These are phyloP conservation scores for Nepenthes mirabilis DNA, from an alignment of 148 eudicot genomes.

Conservation along the genomic window DNA sequence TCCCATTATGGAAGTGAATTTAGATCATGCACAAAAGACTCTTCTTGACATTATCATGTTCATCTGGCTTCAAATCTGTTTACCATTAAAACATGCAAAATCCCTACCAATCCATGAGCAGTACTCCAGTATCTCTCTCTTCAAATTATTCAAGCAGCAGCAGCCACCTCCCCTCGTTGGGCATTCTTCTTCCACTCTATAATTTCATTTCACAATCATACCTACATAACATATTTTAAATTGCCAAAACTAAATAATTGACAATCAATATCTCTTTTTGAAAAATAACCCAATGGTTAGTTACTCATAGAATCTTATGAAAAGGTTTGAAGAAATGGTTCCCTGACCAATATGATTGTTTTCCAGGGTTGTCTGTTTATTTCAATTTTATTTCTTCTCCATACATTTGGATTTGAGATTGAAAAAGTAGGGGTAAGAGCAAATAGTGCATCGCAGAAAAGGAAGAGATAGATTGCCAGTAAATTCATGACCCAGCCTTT, in stretches of 20 bases:
- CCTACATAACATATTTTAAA: constrained; percentile 13
- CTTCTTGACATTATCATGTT: constrained; percentile 33
- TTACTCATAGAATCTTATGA: constrained; percentile 14
- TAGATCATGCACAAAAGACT: constrained; percentile 48
- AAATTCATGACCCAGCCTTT: too few relatives aligned
- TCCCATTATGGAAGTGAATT: constrained; percentile 30
- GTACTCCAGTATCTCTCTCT: constrained; percentile 46
- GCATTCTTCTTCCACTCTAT: constrained; percentile 34
- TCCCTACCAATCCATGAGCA: constrained; percentile 63
- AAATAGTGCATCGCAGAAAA: too few relatives aligned
- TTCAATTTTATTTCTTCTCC: too few relatives aligned
- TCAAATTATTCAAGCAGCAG: constrained; percentile 49
- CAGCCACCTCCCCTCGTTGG: constrained; percentile 27
- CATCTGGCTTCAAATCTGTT: constrained; percentile 30
- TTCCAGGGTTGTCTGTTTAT: too few relatives aligned
- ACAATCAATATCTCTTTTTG: too few relatives aligned
- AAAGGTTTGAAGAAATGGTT: constrained; percentile 23
- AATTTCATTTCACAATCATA: constrained; percentile 21
- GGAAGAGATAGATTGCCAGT: too few relatives aligned
- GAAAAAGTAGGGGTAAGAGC: too few relatives aligned
- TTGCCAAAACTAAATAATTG: not conserved
- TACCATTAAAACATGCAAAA: constrained; percentile 45
- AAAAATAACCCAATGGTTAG: not conserved
- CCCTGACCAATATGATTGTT: constrained; percentile 44
- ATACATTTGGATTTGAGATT: too few relatives aligned